phyloP scores from a whole-genome alignment of 2,329 filamentous ascomycete species.

The Aureobasidium sp. region DNA sequence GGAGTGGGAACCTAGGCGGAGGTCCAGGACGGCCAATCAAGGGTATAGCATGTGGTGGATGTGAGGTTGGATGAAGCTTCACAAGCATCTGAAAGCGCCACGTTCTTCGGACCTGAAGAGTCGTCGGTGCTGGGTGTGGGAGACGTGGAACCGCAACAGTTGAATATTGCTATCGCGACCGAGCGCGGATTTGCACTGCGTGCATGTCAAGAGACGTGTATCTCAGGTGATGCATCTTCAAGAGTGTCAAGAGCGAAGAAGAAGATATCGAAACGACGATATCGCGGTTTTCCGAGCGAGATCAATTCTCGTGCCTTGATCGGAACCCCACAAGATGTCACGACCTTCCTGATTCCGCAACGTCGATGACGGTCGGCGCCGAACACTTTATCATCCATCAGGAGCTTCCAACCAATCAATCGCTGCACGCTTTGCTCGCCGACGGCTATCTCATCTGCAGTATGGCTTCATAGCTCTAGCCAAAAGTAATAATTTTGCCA shows the following conservation, averaged over 20 bases:
- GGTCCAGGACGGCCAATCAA: not conserved
- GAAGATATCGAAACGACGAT: not conserved
- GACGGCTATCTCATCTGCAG: constrained; percentile 3
- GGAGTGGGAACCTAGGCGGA: not conserved
- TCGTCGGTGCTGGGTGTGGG: too few species aligned
- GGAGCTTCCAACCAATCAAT: constrained; percentile 4
- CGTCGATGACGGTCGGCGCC: constrained; percentile 1
- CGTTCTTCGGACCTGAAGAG: not conserved
- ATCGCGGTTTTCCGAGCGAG: not conserved
- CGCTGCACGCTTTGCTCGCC: constrained; percentile 5
- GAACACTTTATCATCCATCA: not conserved
- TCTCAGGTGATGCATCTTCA: not conserved
- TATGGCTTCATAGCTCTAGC: constrained; percentile 6
- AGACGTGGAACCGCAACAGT: not conserved
- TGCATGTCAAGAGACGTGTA: not conserved
- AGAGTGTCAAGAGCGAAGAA: constrained; percentile 6
- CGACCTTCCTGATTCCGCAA: constrained; percentile 9
- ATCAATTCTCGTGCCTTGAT: not conserved
- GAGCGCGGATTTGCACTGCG: not conserved
- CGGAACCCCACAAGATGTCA: constrained; percentile 3
- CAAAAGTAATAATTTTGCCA: not conserved
- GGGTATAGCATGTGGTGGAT: not conserved
- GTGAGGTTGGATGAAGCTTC: not conserved
- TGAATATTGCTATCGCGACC: not conserved
- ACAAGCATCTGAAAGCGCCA: not conserved